These are phyloP conservation scores for Diplocarpon rosae DNA, from an alignment of 2,329 filamentous ascomycete species.

Conservation along the genomic window DNA sequence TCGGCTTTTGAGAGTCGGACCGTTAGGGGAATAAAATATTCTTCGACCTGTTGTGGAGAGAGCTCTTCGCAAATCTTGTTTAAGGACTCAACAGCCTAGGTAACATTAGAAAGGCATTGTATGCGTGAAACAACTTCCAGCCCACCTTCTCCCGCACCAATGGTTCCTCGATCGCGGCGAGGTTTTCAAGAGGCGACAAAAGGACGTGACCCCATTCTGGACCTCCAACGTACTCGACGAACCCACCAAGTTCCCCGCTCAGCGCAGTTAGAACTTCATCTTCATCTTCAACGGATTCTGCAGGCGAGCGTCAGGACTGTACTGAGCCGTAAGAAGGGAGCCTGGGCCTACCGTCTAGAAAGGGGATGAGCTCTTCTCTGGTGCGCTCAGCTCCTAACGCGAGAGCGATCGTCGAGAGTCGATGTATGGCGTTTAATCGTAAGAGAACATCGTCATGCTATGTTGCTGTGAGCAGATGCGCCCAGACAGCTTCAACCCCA, in stretches of 20 bases:
- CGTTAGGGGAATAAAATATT: constrained; percentile 92
- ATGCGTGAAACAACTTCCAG: no score
- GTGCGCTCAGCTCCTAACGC: constrained; percentile 93
- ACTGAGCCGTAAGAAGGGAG: not conserved
- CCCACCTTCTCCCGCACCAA: constrained; percentile 92
- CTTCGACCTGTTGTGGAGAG: constrained; percentile 85
- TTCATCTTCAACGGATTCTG: constrained; percentile 98
- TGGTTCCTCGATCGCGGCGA: constrained; percentile 96
- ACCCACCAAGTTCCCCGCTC: constrained; percentile 91
- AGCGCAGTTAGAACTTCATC: constrained; percentile 95
- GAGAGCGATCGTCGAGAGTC: constrained; percentile 94
- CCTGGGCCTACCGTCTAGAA: constrained; percentile 71
- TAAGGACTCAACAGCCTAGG: constrained; percentile 88
- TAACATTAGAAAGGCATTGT: constrained; percentile 10
- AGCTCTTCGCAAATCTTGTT: constrained; percentile 98
- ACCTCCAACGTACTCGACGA: constrained; percentile 96
- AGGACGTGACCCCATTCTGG: constrained; percentile 91
- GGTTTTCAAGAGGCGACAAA: constrained; percentile 91
- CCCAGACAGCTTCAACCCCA: not conserved
- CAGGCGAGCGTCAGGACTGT: constrained; percentile 25
- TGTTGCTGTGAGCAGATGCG: constrained; percentile 15
- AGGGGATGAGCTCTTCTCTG: constrained; percentile 96
- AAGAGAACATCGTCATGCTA: constrained; percentile 98
- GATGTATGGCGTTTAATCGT: constrained; percentile 95
- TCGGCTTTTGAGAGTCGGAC: constrained; percentile 96